Percentiles rank a stretch among this genome's conserved stretches.
phyloP scores from a whole-genome alignment of 768 basidiomycete genomes.

The Agaricus blazei region DNA sequence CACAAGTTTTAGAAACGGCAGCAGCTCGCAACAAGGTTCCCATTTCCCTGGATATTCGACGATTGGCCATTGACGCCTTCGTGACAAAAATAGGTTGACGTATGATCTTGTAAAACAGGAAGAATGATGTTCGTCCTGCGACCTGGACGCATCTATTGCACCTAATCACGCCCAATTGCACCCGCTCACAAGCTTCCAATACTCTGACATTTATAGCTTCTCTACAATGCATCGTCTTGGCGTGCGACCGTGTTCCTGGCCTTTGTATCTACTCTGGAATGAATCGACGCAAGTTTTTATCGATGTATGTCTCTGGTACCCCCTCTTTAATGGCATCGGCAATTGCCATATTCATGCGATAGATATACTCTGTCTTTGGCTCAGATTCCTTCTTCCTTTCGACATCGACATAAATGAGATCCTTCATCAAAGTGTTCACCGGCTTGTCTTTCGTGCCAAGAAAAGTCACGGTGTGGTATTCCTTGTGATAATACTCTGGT shows the following conservation, averaged over 20 bases:
- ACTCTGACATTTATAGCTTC: too few species aligned
- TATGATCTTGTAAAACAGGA: too few species aligned
- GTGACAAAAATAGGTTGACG: too few species aligned
- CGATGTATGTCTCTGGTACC: constrained; percentile 36
- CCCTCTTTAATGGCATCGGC: constrained; percentile 34
- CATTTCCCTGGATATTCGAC: too few species aligned
- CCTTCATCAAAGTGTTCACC: constrained; percentile 14
- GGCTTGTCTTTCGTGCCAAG: not conserved
- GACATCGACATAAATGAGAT: constrained; percentile 38
- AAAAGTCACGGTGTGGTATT: constrained; percentile 23
- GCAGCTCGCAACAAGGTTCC: too few species aligned
- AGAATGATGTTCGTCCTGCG: too few species aligned
- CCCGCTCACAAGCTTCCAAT: too few species aligned
- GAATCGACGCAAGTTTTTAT: constrained; percentile 37
- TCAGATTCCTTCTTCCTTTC: constrained; percentile 23
- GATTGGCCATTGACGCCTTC: too few species aligned
- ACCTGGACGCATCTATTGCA: too few species aligned
- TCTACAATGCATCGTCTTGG: too few species aligned
- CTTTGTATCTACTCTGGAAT: constrained; percentile 23
- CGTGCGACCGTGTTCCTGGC: not conserved
- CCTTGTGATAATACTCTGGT: constrained; percentile 32
- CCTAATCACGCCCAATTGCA: too few species aligned
- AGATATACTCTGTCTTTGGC: constrained; percentile 38
- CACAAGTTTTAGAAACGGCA: too few species aligned
- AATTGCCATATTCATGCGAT: constrained; percentile 41